phyloP scores from a whole-genome alignment of 371 early-diverging fungal species.

The Rhizopus arrhizus region DNA sequence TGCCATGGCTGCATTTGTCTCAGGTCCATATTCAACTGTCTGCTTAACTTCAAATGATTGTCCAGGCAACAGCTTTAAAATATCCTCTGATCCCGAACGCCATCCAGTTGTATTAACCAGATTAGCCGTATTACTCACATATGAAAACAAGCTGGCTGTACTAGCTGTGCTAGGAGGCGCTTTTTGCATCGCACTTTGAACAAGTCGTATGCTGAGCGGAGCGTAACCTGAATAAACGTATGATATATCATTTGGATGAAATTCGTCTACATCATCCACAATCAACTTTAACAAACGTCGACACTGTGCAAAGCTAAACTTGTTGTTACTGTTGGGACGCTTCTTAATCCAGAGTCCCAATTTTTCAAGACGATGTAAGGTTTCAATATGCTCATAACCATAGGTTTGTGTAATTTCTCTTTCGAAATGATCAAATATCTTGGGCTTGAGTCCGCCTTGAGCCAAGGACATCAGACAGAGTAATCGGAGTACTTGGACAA shows the following conservation, averaged over 20 bases:
- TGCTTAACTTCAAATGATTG: constrained; percentile 78
- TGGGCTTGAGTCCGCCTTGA: constrained; percentile 79
- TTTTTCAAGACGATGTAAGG: constrained; percentile 73
- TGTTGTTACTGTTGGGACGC: constrained; percentile 43
- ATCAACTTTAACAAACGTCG: constrained; percentile 77
- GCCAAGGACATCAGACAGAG: constrained; percentile 84
- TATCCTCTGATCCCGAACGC: constrained; percentile 85
- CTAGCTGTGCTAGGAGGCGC: constrained; percentile 20
- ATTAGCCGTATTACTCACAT: constrained; percentile 29
- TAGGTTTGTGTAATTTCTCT: constrained; percentile 88
- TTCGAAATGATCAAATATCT: constrained; percentile 77
- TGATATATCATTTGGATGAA: constrained; percentile 83
- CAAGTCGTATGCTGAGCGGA: constrained; percentile 83
- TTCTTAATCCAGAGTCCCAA: constrained; percentile 65
- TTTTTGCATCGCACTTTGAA: constrained; percentile 79
- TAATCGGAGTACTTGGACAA: constrained; percentile 76
- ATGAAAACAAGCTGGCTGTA: constrained; percentile 43
- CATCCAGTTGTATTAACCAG: constrained; percentile 57
- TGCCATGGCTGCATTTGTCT: constrained; percentile 52
- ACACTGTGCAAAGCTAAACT: constrained; percentile 58
- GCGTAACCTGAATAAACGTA: constrained; percentile 96
- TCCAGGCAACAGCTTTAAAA: constrained; percentile 76
- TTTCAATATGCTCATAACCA: constrained; percentile 86
- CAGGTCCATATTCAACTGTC: constrained; percentile 59
- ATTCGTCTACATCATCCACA: constrained; percentile 86